Evolutionary conservation across 2,329 filamentous ascomycete species (phyloP).

Genomic region (Colletotrichum tamarilloi): DNA sequence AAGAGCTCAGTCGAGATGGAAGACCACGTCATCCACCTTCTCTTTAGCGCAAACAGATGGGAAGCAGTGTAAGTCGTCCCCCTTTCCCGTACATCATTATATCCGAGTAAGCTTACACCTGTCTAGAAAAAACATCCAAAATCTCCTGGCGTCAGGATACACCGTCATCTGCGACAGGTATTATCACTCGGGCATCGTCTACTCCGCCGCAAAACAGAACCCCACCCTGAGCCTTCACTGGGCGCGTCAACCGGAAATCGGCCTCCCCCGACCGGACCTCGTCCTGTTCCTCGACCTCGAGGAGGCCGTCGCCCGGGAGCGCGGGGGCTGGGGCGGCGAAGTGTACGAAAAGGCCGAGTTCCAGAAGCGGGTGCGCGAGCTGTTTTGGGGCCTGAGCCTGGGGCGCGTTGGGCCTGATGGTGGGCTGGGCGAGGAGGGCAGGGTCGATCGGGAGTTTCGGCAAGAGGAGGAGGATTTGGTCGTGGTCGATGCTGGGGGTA

Average conservation of each 20-base stretch:
- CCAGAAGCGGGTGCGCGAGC: conserved; percentile 80
- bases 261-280: conserved; percentile 87
- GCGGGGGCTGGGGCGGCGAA: conserved; percentile 91
- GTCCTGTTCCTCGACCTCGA: conserved; percentile 89
- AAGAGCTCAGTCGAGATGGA: conserved; percentile 78
- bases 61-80: conserved; percentile 68
- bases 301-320: conserved; percentile 74
- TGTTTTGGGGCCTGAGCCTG: conserved; percentile 73
- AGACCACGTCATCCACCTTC: conserved; percentile 88
- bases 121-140: conserved; percentile 61
- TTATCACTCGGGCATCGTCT: conserved; percentile 94
- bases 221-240: conserved; percentile 77
- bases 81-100: not conserved
- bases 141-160: conserved; percentile 71
- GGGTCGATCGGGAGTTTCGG: conserved; percentile 47
- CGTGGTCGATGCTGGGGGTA: conserved; percentile 64
- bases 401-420: conserved; percentile 53
- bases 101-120: not conserved
- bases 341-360: conserved; percentile 87
- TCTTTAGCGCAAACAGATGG: conserved; percentile 94
- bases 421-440: conserved; percentile 38
- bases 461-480: conserved; percentile 65
- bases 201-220: conserved; percentile 88
- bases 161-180: conserved; percentile 92
- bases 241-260: conserved; percentile 86